Evolutionary conservation across 306 rosid species (phyloP), one percentile per base, ranked within the genome.

Genomic region (Neltuma alba): DNA sequence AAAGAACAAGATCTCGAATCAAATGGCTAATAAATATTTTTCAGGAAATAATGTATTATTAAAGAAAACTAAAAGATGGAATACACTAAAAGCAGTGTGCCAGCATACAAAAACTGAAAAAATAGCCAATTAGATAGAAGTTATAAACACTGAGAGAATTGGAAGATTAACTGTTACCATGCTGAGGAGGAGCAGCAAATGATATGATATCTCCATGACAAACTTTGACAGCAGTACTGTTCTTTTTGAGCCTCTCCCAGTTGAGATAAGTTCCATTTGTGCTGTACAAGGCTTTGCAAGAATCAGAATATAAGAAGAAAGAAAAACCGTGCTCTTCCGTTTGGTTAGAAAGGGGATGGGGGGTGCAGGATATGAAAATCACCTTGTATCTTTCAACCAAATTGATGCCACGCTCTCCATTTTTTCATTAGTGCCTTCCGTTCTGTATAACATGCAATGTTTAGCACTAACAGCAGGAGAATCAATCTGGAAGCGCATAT

Each of bases 231-330:
- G 88, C 94, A 70, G 86, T 80, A 57, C 83, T 81, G 45, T 57
- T 88, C 89, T 88, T 95, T 33, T 76, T 84, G 81, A 88, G 70
- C 84, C 75, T 93, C 83, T 89, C 94, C 97, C 98, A 89, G 77
- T 93, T 95, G 73, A 93, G 83, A 86, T 87, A 95, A 0, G 98
- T 95, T 72, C 98, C 99, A 81, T 95, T 95, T 5, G 91, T 90
- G 86, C 97, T 93, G 92, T 83, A 90, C 45, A 82, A 76, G 41
- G 47, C 70, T 73, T 63, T 74, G 76, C n/a, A 76, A 55, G 75
- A 67, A 62, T 85, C 78, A 88, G 42, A 34, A 80, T 42, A 74
- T 31, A 36, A 72, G 50, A 13, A 10, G 72, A 20, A 33, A 55
- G 37, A 48, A 25, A 12, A 41, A 13, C 18, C 38, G 9, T 66